Conservation (phyloP, 1,284 basidiomycete genomes). For the Coriolopsis trogii region DNA sequence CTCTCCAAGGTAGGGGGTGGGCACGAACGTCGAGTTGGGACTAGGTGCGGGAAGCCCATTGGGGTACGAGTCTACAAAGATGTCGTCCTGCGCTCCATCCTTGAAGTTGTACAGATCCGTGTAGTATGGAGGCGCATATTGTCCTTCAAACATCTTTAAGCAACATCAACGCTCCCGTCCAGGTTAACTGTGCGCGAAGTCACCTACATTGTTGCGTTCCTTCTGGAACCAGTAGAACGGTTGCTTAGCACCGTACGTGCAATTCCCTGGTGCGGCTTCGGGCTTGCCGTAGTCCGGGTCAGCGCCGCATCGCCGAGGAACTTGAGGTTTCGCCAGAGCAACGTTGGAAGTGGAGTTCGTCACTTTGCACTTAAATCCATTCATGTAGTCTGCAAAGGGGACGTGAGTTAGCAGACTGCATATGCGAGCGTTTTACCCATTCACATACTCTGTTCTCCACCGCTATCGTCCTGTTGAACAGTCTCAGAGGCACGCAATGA, state of each 20-base stretch:
- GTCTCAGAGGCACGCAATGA: background rate
- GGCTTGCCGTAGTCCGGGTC: conserved; percentile 43
- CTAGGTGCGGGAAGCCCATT: conserved; percentile 19
- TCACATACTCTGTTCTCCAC: conserved; percentile 47
- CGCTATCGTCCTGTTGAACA: conserved; percentile 38
- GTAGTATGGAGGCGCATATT: conserved; percentile 58
- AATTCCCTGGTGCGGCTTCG: conserved; percentile 54
- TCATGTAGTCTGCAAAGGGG: conserved; percentile 63
- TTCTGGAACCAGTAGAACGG: conserved; percentile 68
- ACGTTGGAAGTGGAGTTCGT: conserved; percentile 54
- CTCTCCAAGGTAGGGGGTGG: conserved; percentile 18
- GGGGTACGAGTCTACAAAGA: conserved; percentile 49
- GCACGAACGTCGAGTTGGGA: conserved; percentile 23
- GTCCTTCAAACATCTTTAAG: conserved; percentile 54
- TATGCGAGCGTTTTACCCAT: background rate
- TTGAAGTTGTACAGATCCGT: conserved; percentile 58
- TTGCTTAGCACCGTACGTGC: conserved; percentile 67
- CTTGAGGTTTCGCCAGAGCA: conserved; percentile 50
- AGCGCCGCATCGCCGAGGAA: conserved; percentile 58
- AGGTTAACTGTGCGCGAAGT: background rate
- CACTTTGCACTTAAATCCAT: conserved; percentile 74
- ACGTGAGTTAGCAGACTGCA: background rate
- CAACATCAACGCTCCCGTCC: background rate
- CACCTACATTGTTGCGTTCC: conserved; percentile 57
- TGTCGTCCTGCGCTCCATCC: conserved; percentile 66